Conservation (phyloP, 139 green algal genomes). For the Auxenochlorella protothecoides region DNA sequence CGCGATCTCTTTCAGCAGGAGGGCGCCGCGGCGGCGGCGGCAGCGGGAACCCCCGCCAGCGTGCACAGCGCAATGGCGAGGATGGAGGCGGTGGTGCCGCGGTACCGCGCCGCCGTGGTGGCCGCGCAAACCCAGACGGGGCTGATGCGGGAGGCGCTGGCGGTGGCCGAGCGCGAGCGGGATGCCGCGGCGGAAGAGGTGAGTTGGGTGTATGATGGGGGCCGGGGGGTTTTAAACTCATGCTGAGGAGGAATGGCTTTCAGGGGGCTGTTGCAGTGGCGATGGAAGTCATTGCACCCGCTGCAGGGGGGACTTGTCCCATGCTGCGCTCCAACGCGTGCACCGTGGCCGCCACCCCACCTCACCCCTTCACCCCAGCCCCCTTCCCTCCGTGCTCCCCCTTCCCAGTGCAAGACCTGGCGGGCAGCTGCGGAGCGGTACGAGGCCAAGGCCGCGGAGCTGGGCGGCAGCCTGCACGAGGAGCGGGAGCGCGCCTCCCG, state of each 20-base stretch:
- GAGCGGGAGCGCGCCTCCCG: background rate
- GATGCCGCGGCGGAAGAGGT: constrained; percentile 6
- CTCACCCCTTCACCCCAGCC: too few relatives aligned
- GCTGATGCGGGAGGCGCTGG: constrained; percentile 8
- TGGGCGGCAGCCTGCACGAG: constrained; percentile 7
- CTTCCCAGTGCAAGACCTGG: background rate
- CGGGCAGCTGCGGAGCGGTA: constrained; percentile 1
- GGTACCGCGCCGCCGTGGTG: constrained; percentile 14
- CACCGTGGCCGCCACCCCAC: background rate
- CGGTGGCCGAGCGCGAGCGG: constrained; percentile 1
- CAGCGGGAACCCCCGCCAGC: background rate
- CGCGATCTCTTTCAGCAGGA: too few relatives aligned
- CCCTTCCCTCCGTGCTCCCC: too few relatives aligned
- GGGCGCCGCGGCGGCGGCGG: background rate
- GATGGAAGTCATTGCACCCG: too few relatives aligned
- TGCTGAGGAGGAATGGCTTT: too few relatives aligned
- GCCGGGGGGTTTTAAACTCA: background rate
- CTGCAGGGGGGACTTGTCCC: too few relatives aligned
- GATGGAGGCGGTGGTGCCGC: constrained; percentile 19
- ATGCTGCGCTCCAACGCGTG: background rate
- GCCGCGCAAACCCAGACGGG: constrained; percentile 18
- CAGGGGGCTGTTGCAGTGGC: too few relatives aligned
- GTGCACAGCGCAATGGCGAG: constrained; percentile 22
- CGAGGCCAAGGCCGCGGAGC: constrained; percentile 10
- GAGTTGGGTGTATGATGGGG: background rate